Conservation (phyloP, 306 rosid species). For the Prunus kanzakura region DNA sequence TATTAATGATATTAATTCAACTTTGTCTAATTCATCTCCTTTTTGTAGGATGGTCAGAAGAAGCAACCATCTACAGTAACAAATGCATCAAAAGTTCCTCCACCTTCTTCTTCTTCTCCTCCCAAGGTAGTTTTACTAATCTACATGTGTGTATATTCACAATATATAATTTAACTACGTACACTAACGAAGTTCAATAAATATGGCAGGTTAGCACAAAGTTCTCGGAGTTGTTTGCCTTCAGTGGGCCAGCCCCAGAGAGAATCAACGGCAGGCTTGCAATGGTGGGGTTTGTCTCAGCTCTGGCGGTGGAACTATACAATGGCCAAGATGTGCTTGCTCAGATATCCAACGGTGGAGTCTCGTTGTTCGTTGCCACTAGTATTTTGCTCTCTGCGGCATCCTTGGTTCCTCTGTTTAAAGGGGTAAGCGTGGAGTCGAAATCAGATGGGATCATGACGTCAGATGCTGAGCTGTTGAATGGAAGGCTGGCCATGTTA, state of each 20-base stretch:
- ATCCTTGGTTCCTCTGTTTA: slow-evolving; percentile 60
- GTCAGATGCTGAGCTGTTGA: slow-evolving; percentile 73
- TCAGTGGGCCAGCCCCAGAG: slow-evolving; percentile 88
- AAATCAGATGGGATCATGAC: slow-evolving; percentile 55
- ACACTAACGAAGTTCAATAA: no score
- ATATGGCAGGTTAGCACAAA: slow-evolving; percentile 43
- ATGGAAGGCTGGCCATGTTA: slow-evolving; percentile 84
- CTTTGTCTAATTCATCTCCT: not conserved
- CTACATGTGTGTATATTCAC: no score
- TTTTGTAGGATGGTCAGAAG: not conserved
- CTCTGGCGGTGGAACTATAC: slow-evolving; percentile 59
- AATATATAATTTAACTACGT: no score
- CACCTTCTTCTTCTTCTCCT: not conserved
- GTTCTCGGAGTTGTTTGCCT: slow-evolving; percentile 53
- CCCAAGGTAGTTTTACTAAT: not conserved
- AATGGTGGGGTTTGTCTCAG: slow-evolving; percentile 79
- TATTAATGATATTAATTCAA: not conserved
- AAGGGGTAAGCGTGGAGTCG: slow-evolving; percentile 69
- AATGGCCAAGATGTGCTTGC: slow-evolving; percentile 62
- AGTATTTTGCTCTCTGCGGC: slow-evolving; percentile 56
- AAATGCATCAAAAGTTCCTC: not conserved
- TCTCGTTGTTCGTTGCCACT: slow-evolving; percentile 60
- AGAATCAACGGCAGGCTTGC: slow-evolving; percentile 91
- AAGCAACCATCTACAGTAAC: not conserved
- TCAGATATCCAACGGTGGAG: slow-evolving; percentile 65